Percentiles rank a stretch among this genome's conserved stretches.
Evolutionary conservation across 2,329 filamentous ascomycete species (phyloP).

Genomic region (Lizonia empirigonia): DNA sequence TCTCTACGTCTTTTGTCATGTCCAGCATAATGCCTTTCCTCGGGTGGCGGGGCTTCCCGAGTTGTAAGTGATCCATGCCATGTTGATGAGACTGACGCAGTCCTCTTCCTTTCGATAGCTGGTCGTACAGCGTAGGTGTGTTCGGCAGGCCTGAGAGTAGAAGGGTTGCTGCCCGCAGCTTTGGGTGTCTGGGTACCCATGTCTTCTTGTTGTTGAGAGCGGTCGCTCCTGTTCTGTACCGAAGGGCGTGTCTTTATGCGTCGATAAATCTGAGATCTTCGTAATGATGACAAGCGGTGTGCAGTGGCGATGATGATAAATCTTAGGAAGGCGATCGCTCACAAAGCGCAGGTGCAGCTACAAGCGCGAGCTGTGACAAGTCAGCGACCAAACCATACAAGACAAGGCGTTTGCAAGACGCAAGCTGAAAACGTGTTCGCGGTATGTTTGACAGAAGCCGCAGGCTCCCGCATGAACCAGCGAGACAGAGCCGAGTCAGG

Average conservation of each 20-base stretch:
- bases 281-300: conserved; percentile 22
- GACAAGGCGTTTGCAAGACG: conserved; percentile 49
- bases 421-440: conserved; percentile 48
- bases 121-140: conserved; percentile 24
- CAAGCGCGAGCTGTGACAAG: conserved; percentile 44
- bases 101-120: conserved; percentile 22
- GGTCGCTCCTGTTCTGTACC: conserved; percentile 28
- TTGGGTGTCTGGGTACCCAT: conserved; percentile 43
- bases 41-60: conserved; percentile 25
- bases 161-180: conserved; percentile 34
- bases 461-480: conserved; percentile 40
- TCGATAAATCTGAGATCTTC: conserved; percentile 19
- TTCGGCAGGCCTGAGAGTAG: conserved; percentile 28
- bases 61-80: conserved; percentile 30
- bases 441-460: conserved; percentile 42
- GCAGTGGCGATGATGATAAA: conserved; percentile 35
- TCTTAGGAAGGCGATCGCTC: conserved; percentile 35
- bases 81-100: conserved; percentile 27
- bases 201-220: conserved; percentile 28
- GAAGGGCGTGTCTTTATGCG: conserved; percentile 35
- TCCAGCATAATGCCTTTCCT: conserved; percentile 24
- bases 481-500: conserved; percentile 43
- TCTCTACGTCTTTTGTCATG: conserved; percentile 19
- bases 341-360: conserved; percentile 29
- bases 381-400: conserved; percentile 48